A percentile compares a stretch with the other conserved stretches of the same genome.
phyloP scores from a whole-genome alignment of 108 stramenopile genomes.

The Cylindrotheca closterium region DNA sequence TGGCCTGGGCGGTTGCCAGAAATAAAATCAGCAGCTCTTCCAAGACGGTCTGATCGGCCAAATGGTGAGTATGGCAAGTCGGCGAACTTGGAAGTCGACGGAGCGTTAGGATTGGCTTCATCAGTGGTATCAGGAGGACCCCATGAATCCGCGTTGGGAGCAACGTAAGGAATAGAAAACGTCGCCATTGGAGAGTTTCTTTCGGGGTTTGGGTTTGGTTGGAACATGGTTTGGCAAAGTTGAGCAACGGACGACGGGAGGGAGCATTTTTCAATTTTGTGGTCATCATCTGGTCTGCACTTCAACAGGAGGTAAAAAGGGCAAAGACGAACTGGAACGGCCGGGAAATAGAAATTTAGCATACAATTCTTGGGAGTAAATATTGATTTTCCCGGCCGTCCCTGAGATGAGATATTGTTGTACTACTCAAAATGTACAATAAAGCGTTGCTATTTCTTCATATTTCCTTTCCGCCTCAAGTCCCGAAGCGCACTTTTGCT shows the following conservation, averaged over 20 bases:
- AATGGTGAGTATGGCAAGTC: slow-evolving; percentile 92
- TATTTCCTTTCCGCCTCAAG: slow-evolving; percentile 66
- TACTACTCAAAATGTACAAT: too few species aligned
- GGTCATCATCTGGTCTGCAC: too few species aligned
- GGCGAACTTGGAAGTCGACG: slow-evolving; percentile 57
- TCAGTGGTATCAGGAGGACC: slow-evolving; percentile 57
- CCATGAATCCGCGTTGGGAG: slow-evolving; percentile 73
- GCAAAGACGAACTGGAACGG: too few species aligned
- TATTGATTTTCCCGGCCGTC: too few species aligned
- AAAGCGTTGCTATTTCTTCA: slow-evolving; percentile 1
- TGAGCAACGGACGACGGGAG: too few species aligned
- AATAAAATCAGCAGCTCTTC: slow-evolving; percentile 85
- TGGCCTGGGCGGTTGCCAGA: slow-evolving; percentile 31
- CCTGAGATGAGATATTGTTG: too few species aligned
- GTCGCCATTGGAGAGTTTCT: slow-evolving; percentile 31
- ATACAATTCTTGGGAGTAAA: too few species aligned
- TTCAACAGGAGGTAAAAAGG: too few species aligned
- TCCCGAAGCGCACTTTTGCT: slow-evolving; percentile 83
- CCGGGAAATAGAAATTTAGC: too few species aligned
- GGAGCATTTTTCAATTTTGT: too few species aligned
- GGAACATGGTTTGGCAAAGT: too few species aligned
- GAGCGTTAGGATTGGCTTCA: slow-evolving; percentile 33
- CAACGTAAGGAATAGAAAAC: slow-evolving; percentile 71
- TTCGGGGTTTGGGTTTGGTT: background rate
- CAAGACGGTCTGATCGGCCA: slow-evolving; percentile 87